Conservation (phyloP, 1,139 yeast species). For the Geotrichum australiense region DNA sequence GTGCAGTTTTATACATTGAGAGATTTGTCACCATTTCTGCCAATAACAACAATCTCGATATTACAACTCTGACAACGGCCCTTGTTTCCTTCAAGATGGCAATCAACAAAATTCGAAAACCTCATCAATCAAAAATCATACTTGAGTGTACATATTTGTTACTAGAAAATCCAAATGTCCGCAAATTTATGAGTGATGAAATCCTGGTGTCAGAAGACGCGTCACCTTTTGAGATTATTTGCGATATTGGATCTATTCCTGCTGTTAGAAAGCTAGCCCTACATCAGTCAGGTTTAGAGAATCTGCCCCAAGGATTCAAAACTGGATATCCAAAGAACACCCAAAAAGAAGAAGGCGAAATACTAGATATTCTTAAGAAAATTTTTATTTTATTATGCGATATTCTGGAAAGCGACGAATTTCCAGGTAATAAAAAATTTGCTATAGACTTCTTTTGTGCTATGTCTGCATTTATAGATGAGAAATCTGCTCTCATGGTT, state of each 20-base stretch:
- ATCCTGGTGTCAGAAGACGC: constrained; percentile 43
- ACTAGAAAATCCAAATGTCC: constrained; percentile 21
- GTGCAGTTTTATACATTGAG: constrained; percentile 39
- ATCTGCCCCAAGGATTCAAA: constrained; percentile 4
- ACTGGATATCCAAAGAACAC: constrained; percentile 4
- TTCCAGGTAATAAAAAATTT: constrained; percentile 42
- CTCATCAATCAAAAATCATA: constrained; percentile 27
- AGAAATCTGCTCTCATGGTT: constrained; percentile 38
- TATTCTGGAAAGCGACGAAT: constrained; percentile 21
- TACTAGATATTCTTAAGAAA: constrained; percentile 20
- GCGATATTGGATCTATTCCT: constrained; percentile 10
- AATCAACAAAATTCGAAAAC: constrained; percentile 25
- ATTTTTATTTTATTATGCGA: constrained; percentile 22
- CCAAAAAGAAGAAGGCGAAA: constrained; percentile 11
- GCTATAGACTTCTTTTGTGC: constrained; percentile 42
- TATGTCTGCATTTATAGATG: constrained; percentile 38
- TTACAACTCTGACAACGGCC: constrained; percentile 26
- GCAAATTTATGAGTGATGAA: constrained; percentile 31
- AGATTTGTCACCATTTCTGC: constrained; percentile 21
- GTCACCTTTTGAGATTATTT: constrained; percentile 39
- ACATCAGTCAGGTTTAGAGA: constrained; percentile 5
- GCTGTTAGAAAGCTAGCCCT: constrained; percentile 5
- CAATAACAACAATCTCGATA: constrained; percentile 15
- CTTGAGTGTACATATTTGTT: constrained; percentile 24
- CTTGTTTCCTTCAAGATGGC: constrained; percentile 27